Evolutionary conservation across 176 grass and related monocot species (phyloP).

Genomic region (Puccinellia tenuiflora): DNA sequence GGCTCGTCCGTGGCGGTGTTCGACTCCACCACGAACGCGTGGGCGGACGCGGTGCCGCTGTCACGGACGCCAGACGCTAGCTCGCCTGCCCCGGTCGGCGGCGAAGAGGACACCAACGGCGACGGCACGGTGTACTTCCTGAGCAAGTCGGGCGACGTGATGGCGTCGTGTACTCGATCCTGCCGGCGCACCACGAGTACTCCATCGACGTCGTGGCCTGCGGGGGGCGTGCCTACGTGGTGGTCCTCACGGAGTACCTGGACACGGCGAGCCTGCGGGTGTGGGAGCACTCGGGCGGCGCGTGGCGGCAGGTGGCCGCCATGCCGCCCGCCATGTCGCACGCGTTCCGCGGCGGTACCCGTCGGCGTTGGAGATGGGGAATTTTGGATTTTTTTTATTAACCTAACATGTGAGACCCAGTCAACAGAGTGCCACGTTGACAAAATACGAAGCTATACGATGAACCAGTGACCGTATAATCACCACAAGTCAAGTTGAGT

Average conservation of each 20-base stretch:
- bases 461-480: too few species aligned
- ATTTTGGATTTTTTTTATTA: too few species aligned
- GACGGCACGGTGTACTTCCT: conserved; percentile 68
- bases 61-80: conserved; percentile 23
- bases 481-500: too few species aligned
- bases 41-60: conserved; percentile 41
- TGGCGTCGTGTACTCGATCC: conserved; percentile 65
- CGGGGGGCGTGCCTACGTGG: conserved; percentile 35
- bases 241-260: conserved; percentile 84
- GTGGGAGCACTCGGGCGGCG: conserved; percentile 50
- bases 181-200: conserved; percentile 62
- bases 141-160: conserved; percentile 74
- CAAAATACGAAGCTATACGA: too few species aligned
- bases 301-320: conserved; percentile 67
- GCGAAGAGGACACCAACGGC: conserved; percentile 37
- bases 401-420: too few species aligned
- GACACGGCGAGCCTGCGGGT: conserved; percentile 63
- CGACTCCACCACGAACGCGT: conserved; percentile 42
- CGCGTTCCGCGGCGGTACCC: conserved; percentile 41
- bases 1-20: conserved; percentile 41
- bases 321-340: conserved; percentile 89
- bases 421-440: too few species aligned
- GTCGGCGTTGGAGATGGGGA: too few species aligned
- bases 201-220: conserved; percentile 80
- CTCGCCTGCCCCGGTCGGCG: not conserved